Conservation (phyloP, 768 basidiomycete genomes). For the Mycena maculata region DNA sequence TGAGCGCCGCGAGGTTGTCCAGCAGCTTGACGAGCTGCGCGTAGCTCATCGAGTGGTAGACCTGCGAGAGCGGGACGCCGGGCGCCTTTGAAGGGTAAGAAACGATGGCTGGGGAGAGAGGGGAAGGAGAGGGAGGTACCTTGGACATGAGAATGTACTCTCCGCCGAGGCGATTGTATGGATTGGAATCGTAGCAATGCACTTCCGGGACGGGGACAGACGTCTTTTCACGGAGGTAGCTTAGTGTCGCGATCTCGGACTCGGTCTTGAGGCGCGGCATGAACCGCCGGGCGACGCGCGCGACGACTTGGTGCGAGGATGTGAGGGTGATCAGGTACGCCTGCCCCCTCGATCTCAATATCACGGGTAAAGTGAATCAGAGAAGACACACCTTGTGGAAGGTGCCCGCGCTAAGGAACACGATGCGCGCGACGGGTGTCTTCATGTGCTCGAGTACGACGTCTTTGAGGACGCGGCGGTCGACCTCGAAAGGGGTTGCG, state of each 20-base stretch:
- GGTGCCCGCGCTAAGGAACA: constrained; percentile 85
- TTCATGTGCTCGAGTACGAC: constrained; percentile 79
- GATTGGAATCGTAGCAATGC: constrained; percentile 84
- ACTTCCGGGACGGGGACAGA: constrained; percentile 80
- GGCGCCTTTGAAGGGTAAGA: constrained; percentile 62
- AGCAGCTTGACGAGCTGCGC: constrained; percentile 72
- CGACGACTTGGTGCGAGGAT: constrained; percentile 73
- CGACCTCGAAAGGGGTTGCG: constrained; percentile 77
- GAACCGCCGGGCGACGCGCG: constrained; percentile 84
- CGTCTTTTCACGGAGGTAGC: constrained; percentile 79
- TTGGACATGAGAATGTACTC: constrained; percentile 92
- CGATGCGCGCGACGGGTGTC: constrained; percentile 74
- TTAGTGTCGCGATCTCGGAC: constrained; percentile 88
- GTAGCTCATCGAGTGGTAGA: constrained; percentile 79
- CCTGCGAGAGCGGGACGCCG: constrained; percentile 75
- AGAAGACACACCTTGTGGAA: constrained; percentile 76
- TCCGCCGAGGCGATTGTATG: constrained; percentile 85
- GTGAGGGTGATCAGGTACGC: constrained; percentile 81
- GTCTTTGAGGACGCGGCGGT: constrained; percentile 79
- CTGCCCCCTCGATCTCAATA: constrained; percentile 47
- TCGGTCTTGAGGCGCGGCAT: constrained; percentile 90
- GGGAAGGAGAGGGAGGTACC: constrained; percentile 56
- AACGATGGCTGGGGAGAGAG: background rate
- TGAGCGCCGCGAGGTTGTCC: constrained; percentile 72
- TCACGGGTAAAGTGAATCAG: background rate